Percentiles rank a stretch among this genome's conserved stretches.
Conservation (phyloP, 1,284 basidiomycete genomes). For the Exsudoporus floridanus region DNA sequence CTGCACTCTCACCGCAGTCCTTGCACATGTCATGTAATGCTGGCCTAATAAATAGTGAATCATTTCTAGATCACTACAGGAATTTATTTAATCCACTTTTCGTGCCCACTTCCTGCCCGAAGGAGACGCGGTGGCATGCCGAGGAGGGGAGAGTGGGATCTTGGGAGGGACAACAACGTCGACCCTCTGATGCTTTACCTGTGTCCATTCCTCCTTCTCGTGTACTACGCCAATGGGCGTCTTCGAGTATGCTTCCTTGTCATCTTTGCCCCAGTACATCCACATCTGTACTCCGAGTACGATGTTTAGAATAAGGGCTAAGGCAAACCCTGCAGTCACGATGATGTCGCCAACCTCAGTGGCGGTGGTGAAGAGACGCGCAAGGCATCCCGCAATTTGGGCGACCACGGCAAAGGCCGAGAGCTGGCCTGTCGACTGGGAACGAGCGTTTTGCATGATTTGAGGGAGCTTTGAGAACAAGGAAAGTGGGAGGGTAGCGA, state of each 20-base stretch:
- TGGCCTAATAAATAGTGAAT: constrained; percentile 17
- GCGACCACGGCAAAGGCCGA: constrained; percentile 86
- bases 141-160: constrained; percentile 42
- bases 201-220: constrained; percentile 33
- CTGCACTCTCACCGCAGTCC: neutral
- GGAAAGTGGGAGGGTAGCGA: constrained; percentile 80
- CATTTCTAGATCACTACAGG: constrained; percentile 13
- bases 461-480: constrained; percentile 86
- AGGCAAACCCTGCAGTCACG: constrained; percentile 76
- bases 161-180: constrained; percentile 44
- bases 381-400: constrained; percentile 81
- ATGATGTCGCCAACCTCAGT: constrained; percentile 82
- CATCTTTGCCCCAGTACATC: constrained; percentile 73
- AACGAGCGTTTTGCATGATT: constrained; percentile 74
- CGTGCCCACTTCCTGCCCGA: constrained; percentile 66
- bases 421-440: constrained; percentile 83
- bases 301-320: constrained; percentile 77
- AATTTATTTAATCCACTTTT: constrained; percentile 56
- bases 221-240: constrained; percentile 19
- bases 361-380: constrained; percentile 85
- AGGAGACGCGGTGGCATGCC: constrained; percentile 37
- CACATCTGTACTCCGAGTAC: constrained; percentile 81
- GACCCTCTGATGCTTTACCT: constrained; percentile 36
- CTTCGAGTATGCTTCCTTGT: constrained; percentile 35
- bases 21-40: neutral